phyloP scores from a whole-genome alignment of 345 rosid genomes.

The Aurinia saxatilis region DNA sequence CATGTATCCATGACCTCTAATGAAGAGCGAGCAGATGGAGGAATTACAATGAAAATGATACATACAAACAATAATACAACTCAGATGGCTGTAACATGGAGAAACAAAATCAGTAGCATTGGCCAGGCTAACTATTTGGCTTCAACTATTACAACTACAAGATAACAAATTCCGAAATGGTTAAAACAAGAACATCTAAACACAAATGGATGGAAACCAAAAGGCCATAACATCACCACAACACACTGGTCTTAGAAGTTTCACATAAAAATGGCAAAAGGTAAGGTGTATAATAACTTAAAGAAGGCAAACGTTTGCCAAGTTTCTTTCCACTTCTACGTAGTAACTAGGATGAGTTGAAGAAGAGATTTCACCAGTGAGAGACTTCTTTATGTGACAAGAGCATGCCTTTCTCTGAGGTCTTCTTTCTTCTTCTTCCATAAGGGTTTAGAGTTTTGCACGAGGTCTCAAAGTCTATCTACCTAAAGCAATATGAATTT shows the following conservation, averaged over 20 bases:
- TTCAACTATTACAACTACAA: slow-evolving; percentile 25
- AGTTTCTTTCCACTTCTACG: slow-evolving; percentile 27
- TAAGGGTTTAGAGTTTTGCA: slow-evolving; percentile 5
- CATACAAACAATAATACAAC: slow-evolving; percentile 18
- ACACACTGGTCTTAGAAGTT: slow-evolving; percentile 27
- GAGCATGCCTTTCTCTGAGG: slow-evolving; percentile 7
- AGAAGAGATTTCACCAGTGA: slow-evolving; percentile 25
- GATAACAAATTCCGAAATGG: slow-evolving; percentile 19
- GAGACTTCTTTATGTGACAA: slow-evolving; percentile 11
- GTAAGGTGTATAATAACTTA: slow-evolving; percentile 23
- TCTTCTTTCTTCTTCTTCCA: slow-evolving; percentile 23
- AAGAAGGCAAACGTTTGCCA: slow-evolving; percentile 25
- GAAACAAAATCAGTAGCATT: slow-evolving; percentile 19
- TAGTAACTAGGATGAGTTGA: slow-evolving; percentile 22
- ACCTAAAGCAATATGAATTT: slow-evolving; percentile 9
- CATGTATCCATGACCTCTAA: slow-evolving; percentile 19
- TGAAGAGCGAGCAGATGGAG: slow-evolving; percentile 15
- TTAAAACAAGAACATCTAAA: slow-evolving; percentile 22
- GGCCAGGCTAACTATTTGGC: slow-evolving; percentile 24
- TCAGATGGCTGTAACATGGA: slow-evolving; percentile 14
- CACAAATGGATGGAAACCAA: slow-evolving; percentile 20
- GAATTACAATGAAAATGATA: slow-evolving; percentile 22
- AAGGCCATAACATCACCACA: slow-evolving; percentile 25
- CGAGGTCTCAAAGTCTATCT: slow-evolving; percentile 22
- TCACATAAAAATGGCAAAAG: slow-evolving; percentile 22